Evolutionary conservation across 2,329 filamentous ascomycete species (phyloP), one percentile per base, ranked within the genome.

Genomic region (Bipolaris oryzae): DNA sequence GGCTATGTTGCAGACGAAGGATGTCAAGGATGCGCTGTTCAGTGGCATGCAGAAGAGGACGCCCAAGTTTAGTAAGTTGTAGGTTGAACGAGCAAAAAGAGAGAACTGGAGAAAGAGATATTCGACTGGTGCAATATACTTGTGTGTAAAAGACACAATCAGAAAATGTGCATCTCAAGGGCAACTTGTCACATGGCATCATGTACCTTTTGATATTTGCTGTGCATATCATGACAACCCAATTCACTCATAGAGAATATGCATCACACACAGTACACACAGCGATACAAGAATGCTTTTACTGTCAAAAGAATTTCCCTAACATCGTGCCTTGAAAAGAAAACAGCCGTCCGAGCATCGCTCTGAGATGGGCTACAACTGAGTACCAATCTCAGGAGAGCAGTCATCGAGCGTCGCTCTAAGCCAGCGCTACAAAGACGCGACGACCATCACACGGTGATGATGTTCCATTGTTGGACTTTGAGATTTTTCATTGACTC

Each of bases 51-150:
- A 89, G 76, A 96, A 90, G 84, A 88, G 82, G 64, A 93, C 85
- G 72, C 89, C 92, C 11, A 90, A 81, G 16, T 98, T 96, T 79
- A 88, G 88, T 75, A 98, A 97, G 80, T 77, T 97, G 69, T 96
- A 72, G 57, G 37, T 20, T 18, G 21, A 6, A 25, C n/a, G 2
- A 16, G 15, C 6, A 35, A 7, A 7, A 6, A n/a, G 3, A 23
- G 7, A n/a, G 39, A 42, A 7, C 7, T 6, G 7, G 25, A 25
- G 25, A 25, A 7, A 25, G 25, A 25, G 13, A 42, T 5, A 42
- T 7, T n/a, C 1, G 13, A 7, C 13, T 25, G 39, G 15, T 42
- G 5, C n/a, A 25, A 42, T 21, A 25, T 9, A 25, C 21, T 42
- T 42, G 39, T 7, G 39, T 31, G n/a, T n/a, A n/a, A 13, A 13